Percentiles rank a stretch among this genome's conserved stretches.
These are phyloP conservation scores for Candida pseudofarinosa DNA, from an alignment of 805 yeast genomes.

Conservation along the genomic window DNA sequence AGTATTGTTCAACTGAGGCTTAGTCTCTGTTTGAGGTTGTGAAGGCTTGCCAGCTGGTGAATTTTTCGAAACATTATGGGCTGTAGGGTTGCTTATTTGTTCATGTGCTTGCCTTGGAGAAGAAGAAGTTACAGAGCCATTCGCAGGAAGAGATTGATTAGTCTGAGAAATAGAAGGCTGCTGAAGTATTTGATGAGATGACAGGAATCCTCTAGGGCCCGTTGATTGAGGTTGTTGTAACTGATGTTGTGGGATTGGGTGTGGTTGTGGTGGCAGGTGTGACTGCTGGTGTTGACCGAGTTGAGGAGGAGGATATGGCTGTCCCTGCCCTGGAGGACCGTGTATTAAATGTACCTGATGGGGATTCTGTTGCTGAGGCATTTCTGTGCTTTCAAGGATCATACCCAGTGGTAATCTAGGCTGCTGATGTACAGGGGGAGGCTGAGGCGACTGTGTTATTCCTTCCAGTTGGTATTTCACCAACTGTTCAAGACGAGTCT, in stretches of 20 bases:
- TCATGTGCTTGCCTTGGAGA: background rate
- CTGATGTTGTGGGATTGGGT: constrained; percentile 11
- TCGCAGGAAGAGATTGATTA: background rate
- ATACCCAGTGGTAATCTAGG: constrained; percentile 60
- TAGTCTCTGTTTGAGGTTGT: constrained; percentile 3
- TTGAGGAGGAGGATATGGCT: constrained; percentile 9
- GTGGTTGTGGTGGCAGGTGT: constrained; percentile 11
- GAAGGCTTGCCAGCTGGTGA: background rate
- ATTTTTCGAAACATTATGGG: background rate
- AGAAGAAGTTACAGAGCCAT: constrained; percentile 6
- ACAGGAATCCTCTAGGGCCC: constrained; percentile 4
- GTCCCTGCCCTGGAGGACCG: constrained; percentile 13
- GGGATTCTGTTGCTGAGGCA: constrained; percentile 18
- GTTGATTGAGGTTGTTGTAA: constrained; percentile 1
- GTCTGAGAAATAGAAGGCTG: constrained; percentile 2
- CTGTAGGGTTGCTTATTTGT: background rate
- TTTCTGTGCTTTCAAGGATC: constrained; percentile 48
- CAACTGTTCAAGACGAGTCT: constrained; percentile 85
- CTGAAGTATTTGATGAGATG: constrained; percentile 8
- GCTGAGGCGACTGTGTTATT: constrained; percentile 58
- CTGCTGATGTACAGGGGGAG: constrained; percentile 65
- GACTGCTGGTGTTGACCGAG: constrained; percentile 7
- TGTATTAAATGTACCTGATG: constrained; percentile 7
- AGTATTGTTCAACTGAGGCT: constrained; percentile 4
- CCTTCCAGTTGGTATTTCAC: constrained; percentile 69